Conservation (phyloP, 345 rosid species). For the Gossypium ekmanianum region DNA sequence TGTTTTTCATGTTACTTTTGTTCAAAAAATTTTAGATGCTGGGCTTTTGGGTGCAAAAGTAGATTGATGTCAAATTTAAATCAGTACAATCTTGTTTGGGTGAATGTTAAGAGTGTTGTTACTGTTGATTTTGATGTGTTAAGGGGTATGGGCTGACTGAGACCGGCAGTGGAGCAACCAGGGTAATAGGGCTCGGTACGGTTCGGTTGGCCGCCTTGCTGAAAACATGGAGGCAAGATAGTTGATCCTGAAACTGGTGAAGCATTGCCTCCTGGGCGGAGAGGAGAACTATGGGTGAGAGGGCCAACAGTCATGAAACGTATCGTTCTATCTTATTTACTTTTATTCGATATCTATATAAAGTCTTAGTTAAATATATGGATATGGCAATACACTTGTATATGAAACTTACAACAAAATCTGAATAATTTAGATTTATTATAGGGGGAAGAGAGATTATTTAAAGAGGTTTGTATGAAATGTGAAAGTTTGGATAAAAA, state of each 20-base stretch:
- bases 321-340: slow-evolving; percentile 10
- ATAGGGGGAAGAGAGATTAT: background rate
- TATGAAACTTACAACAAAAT: background rate
- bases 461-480: background rate
- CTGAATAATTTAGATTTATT: background rate
- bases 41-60: background rate
- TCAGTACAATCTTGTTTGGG: background rate
- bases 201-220: slow-evolving; percentile 51
- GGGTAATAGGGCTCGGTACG: background rate
- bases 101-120: background rate
- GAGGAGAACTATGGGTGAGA: slow-evolving; percentile 82
- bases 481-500: too few relatives aligned
- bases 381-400: too few relatives aligned
- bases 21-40: background rate
- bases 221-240: slow-evolving; percentile 69
- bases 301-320: slow-evolving; percentile 83
- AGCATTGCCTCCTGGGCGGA: slow-evolving; percentile 61
- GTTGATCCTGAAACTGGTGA: slow-evolving; percentile 76
- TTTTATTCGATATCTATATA: background rate
- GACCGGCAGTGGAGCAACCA: background rate
- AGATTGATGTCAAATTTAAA: background rate
- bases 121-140: background rate
- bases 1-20: background rate
- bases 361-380: too few relatives aligned
- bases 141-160: background rate